Evolutionary conservation across 495 filamentous ascomycete species (phyloP), one percentile per base, ranked within the genome.

Genomic region (Gamarada debralockiae): DNA sequence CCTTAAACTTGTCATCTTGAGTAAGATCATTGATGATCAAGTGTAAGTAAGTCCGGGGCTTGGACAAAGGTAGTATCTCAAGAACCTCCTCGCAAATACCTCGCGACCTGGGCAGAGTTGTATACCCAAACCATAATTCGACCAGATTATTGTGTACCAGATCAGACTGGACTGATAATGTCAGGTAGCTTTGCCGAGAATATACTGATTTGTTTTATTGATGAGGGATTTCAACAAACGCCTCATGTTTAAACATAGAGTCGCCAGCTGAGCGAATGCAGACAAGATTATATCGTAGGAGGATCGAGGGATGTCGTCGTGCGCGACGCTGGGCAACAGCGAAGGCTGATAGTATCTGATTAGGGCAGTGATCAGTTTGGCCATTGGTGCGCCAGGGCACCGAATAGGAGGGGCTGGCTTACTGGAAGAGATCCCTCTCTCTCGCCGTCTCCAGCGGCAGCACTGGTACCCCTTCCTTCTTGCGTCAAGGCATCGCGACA

Each of bases 231-330:
- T 58, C 18, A 75, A 62, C 12, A 60, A 65, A 8, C 72, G 61
- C 29, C 64, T 63, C 34, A 58, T 62, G 45, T 65, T 51, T 27
- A 74, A 61, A 0, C 72, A 65, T 15, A 70, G 59, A 24, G 67
- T 65, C 20, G 66, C 72, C 6, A 75, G 63, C 44, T 77, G 73
- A 8, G 65, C 65, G 48, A 73, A 72, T n/a, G 71, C 69, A 14
- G 71, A 72, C 17, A 77, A 62, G 12, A 57, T 61, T 15, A 66
- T 59, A 56, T 76, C 73, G 10, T 24, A 46, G 20, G 61, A 48
- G 1, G 61, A 48, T 36, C 45, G 39, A 3, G 43, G n/a, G 34
- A 31, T 9, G n/a, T 34, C 8, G 38, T 41, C 38, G 7, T 6
- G 38, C 18, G 38, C 38, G 38, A 41, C 7, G 38, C 18, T 6